Evolutionary conservation across 768 basidiomycete species (phyloP), one percentile per base, ranked within the genome.

Genomic region (Lactarius sp.): DNA sequence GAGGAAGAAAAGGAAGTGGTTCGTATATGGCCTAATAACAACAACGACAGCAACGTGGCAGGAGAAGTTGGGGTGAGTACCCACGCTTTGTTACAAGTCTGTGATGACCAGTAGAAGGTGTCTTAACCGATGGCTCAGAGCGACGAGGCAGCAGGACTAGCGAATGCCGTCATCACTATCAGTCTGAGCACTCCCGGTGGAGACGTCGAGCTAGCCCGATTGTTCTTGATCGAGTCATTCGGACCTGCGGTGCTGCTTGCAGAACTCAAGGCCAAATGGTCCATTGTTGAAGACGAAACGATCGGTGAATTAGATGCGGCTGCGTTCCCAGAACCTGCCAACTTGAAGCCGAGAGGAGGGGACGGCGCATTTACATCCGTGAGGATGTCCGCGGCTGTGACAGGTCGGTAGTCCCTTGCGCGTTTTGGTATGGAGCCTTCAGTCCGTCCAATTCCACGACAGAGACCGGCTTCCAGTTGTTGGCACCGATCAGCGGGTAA

Each of bases 341-440:
- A 39, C n/a, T n/a, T n/a, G n/a, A n/a, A n/a, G 18, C 18, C 34
- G 10, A 14, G 27, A 10, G 14, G 18, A 36, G 13, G 1, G 7
- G 44, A 14, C 16, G 55, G 31, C 16, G 37, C 50, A 13, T 39
- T 12, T 1, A 27, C 51, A 46, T 41, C 33, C 13, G 6, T 36
- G 12, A 59, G 31, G 6, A 60, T 51, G 9, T 22, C 36, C 27
- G 57, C 56, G 18, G 55, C 12, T 13, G 63, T 59, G 20, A 57
- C 66, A 10, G 53, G 39, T 53, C 65, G 5, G 33, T 59, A 13
- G 55, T 59, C 6, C 54, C 68, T 10, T 54, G 47, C 1, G 63
- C 55, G 34, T 68, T 68, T 53, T 68, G 66, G 56, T 67, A 68
- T 16, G 66, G 66, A 7, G 22, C 12, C 22, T 51, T 33, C 16